These are phyloP conservation scores for Wickerhamiella dianesei DNA, from an alignment of 805 yeast genomes.

Conservation along the genomic window DNA sequence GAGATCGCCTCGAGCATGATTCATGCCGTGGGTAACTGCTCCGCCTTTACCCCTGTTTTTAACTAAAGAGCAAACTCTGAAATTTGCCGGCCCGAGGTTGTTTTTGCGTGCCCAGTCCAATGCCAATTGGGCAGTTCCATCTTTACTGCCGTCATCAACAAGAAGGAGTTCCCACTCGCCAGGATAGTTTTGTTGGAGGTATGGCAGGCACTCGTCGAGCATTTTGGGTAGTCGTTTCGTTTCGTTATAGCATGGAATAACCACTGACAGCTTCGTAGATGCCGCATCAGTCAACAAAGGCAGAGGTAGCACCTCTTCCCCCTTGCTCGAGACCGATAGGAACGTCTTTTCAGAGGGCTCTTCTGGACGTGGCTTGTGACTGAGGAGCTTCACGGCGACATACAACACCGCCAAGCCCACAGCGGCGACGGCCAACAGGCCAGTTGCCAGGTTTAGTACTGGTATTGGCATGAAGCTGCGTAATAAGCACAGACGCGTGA, in stretches of 20 bases:
- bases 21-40: conserved; percentile 88
- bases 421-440: background rate
- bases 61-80: conserved; percentile 58
- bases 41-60: conserved; percentile 91
- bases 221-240: conserved; percentile 45
- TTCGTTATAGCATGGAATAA: conserved; percentile 92
- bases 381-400: conserved; percentile 32
- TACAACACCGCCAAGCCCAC: conserved; percentile 21
- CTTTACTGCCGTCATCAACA: conserved; percentile 86
- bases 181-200: conserved; percentile 30
- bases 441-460: background rate
- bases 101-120: conserved; percentile 38
- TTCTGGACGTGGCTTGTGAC: conserved; percentile 30
- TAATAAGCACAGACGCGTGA: background rate
- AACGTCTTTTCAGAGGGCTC: background rate
- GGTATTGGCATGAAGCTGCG: background rate
- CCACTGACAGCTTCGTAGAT: conserved; percentile 50
- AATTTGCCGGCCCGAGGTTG: conserved; percentile 40
- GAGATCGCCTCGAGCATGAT: conserved; percentile 56
- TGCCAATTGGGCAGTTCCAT: conserved; percentile 64
- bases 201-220: conserved; percentile 31
- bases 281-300: conserved; percentile 21
- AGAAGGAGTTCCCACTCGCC: conserved; percentile 58
- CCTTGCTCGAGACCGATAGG: conserved; percentile 34
- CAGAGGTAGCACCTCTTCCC: conserved; percentile 22